Conservation (phyloP, 345 rosid species). For the Carallia pectinifolia region DNA sequence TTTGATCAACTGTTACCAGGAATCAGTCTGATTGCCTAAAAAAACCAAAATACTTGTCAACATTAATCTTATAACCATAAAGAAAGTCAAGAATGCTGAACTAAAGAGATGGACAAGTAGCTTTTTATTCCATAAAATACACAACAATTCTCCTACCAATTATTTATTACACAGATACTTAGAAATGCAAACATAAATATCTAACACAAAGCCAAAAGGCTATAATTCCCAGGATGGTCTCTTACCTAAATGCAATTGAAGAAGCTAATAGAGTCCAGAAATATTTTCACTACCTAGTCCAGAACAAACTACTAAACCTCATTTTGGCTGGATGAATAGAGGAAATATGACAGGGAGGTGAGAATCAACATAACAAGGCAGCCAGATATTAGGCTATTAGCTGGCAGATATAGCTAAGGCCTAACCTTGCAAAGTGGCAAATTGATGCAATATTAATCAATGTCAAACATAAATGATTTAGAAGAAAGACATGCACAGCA, state of each 20-base stretch:
- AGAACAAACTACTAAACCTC: slow-evolving; percentile 2
- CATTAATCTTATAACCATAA: too few species aligned
- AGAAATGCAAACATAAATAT: too few species aligned
- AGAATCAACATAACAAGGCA: background rate
- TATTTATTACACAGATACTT: too few species aligned
- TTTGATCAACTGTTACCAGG: too few species aligned
- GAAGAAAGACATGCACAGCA: slow-evolving; percentile 1
- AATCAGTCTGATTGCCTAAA: too few species aligned
- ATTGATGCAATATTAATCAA: background rate
- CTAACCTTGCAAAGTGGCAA: background rate
- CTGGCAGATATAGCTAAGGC: background rate
- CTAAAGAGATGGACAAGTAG: too few species aligned
- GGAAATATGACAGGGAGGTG: background rate
- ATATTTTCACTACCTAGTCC: background rate
- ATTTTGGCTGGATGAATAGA: background rate
- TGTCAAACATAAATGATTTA: slow-evolving; percentile 1
- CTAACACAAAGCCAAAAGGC: too few species aligned
- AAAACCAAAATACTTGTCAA: too few species aligned
- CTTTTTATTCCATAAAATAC: too few species aligned
- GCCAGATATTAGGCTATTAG: slow-evolving; percentile 5
- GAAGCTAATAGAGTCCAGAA: background rate
- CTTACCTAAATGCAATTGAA: background rate
- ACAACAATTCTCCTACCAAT: too few species aligned
- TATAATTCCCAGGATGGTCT: too few species aligned
- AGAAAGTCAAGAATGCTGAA: too few species aligned